phyloP scores from a whole-genome alignment of 1,139 yeast species.

The Geotrichum fermentans region DNA sequence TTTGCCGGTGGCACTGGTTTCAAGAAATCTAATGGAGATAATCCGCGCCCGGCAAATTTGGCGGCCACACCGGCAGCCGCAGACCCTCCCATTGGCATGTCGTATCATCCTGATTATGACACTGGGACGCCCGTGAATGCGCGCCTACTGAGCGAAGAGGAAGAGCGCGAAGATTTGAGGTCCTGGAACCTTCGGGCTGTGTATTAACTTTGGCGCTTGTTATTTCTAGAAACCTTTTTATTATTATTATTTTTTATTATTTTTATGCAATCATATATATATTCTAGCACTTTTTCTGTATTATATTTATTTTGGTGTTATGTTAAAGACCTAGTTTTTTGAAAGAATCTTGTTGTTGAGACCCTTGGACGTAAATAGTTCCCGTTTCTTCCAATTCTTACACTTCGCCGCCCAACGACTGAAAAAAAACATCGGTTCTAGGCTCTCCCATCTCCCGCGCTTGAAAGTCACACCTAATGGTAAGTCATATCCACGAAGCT shows the following conservation, averaged over 20 bases:
- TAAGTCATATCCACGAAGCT: no score
- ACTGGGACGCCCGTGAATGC: neutral
- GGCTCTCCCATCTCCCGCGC: no score
- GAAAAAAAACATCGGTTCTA: no score
- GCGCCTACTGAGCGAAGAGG: constrained; percentile 18
- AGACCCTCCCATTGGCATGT: neutral
- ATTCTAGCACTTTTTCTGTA: neutral
- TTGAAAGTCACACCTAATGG: no score
- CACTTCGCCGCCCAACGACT: no score
- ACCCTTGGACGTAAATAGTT: no score
- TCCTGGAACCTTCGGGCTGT: constrained; percentile 17
- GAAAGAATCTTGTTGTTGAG: no score
- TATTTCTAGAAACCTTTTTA: neutral
- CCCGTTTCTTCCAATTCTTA: no score
- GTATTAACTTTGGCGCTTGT: neutral
- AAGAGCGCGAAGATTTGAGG: constrained; percentile 19
- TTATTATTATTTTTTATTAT: no score
- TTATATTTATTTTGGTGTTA: no score
- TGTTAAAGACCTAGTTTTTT: neutral
- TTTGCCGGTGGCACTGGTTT: constrained; percentile 68
- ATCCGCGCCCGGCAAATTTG: neutral
- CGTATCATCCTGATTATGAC: constrained; percentile 6
- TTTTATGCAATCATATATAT: neutral
- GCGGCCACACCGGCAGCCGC: neutral
- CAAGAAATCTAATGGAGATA: constrained; percentile 1